phyloP scores from a whole-genome alignment of 768 basidiomycete species.

The Trametes cingulata region DNA sequence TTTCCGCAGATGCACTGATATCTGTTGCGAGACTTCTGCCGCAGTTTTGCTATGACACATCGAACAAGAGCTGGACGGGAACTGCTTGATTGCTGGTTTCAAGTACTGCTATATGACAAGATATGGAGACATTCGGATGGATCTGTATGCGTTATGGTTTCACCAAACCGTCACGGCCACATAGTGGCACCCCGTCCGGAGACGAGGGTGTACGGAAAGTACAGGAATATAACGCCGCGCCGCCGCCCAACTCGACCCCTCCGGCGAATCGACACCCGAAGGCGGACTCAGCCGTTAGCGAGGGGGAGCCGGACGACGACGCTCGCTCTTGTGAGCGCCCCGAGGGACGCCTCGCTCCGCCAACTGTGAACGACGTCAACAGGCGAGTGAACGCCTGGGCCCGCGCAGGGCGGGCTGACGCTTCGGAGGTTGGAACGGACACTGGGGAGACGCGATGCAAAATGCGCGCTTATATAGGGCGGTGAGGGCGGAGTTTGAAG shows the following conservation, averaged over 20 bases:
- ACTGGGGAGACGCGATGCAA: slow-evolving; percentile 42
- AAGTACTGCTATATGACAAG: too few species aligned
- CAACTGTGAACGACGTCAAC: slow-evolving; percentile 75
- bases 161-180: slow-evolving; percentile 79
- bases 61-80: too few species aligned
- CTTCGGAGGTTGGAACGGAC: slow-evolving; percentile 71
- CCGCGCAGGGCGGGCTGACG: slow-evolving; percentile 45
- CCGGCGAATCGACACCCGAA: slow-evolving; percentile 55
- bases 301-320: slow-evolving; percentile 39
- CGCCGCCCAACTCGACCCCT: slow-evolving; percentile 45
- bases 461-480: slow-evolving; percentile 31
- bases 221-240: slow-evolving; percentile 80
- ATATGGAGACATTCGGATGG: not conserved
- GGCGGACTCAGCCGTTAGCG: slow-evolving; percentile 47
- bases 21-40: too few species aligned
- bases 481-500: slow-evolving; percentile 21
- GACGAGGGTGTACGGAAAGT: slow-evolving; percentile 62
- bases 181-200: slow-evolving; percentile 57
- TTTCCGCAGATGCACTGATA: too few species aligned
- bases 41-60: too few species aligned
- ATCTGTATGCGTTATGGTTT: slow-evolving; percentile 80
- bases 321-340: slow-evolving; percentile 54
- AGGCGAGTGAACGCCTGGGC: slow-evolving; percentile 51
- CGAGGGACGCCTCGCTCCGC: slow-evolving; percentile 68
- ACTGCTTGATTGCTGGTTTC: not conserved